Percentiles rank a stretch among this genome's conserved stretches.
These are phyloP conservation scores for Apiotrichum porosum DNA, from an alignment of 1,284 basidiomycete species.

Conservation along the genomic window DNA sequence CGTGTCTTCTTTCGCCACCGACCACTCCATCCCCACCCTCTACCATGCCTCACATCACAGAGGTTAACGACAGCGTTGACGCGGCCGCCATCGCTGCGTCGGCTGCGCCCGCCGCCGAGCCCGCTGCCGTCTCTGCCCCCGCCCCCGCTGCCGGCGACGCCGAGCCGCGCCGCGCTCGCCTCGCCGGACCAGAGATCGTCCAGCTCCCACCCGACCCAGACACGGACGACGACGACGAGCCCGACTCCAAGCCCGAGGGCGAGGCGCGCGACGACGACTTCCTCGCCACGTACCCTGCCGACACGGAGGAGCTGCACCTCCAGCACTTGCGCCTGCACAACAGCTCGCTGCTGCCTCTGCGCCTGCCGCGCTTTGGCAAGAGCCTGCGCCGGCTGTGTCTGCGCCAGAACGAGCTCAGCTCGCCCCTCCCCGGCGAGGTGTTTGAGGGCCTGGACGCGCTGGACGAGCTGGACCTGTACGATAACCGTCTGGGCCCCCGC, in stretches of 20 bases:
- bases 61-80: not conserved
- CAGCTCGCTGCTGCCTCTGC: constrained; percentile 56
- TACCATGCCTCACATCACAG: too few relatives aligned
- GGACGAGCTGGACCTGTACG: constrained; percentile 90
- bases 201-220: constrained; percentile 23
- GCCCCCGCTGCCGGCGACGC: not conserved
- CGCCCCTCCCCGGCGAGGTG: constrained; percentile 61
- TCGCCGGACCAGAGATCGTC: constrained; percentile 28
- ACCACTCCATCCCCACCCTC: too few relatives aligned
- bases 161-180: constrained; percentile 31
- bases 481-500: constrained; percentile 80
- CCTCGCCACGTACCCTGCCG: constrained; percentile 55
- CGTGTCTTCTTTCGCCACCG: too few relatives aligned
- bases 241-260: constrained; percentile 13
- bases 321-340: constrained; percentile 70
- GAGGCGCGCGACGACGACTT: constrained; percentile 46
- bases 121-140: not conserved
- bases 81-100: not conserved
- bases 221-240: constrained; percentile 29
- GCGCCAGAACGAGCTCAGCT: constrained; percentile 75
- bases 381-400: constrained; percentile 71
- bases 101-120: not conserved
- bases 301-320: constrained; percentile 83
- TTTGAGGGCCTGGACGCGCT: constrained; percentile 55
- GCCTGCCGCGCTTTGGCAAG: constrained; percentile 63